Evolutionary conservation across 2,329 filamentous ascomycete genomes (phyloP).

Genomic region (Colletotrichum graminicola): DNA sequence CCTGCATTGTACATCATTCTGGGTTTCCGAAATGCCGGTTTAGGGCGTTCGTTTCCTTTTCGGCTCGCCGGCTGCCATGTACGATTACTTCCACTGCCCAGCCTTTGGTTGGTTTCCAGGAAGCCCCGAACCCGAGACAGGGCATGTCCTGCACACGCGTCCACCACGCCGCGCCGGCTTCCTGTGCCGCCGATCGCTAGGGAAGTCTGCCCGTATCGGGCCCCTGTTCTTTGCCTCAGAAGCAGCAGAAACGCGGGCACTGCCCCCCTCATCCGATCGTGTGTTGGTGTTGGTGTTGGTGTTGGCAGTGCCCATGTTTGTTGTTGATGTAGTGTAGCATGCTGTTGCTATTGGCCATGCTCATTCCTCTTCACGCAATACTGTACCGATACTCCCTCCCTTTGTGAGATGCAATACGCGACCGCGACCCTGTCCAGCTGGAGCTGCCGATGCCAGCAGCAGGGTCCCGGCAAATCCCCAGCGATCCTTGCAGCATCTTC

Average conservation of each 20-base stretch:
- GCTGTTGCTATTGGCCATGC: background rate
- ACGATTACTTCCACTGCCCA: background rate
- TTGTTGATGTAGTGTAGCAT: background rate
- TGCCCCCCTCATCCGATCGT: background rate
- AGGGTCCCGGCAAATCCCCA: constrained; percentile 34
- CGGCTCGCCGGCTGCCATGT: background rate
- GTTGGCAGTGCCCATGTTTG: background rate
- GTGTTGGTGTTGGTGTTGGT: too few relatives aligned
- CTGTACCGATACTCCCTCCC: too few relatives aligned
- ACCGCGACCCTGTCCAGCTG: constrained; percentile 14
- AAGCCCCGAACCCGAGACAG: constrained; percentile 10
- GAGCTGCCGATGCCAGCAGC: constrained; percentile 17
- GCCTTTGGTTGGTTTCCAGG: background rate
- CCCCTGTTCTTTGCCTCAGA: constrained; percentile 10
- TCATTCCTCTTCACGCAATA: background rate
- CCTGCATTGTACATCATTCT: background rate
- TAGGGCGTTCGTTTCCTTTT: background rate
- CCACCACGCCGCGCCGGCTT: constrained; percentile 38
- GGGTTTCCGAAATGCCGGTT: background rate
- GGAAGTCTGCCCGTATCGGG: constrained; percentile 15
- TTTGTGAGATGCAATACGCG: background rate
- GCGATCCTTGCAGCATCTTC: constrained; percentile 39
- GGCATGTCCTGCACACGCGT: constrained; percentile 26
- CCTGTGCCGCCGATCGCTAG: constrained; percentile 33
- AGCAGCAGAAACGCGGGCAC: background rate